These are phyloP conservation scores for Coemansia sp. DNA, from an alignment of 192 early-diverging fungal species.

Conservation along the genomic window DNA sequence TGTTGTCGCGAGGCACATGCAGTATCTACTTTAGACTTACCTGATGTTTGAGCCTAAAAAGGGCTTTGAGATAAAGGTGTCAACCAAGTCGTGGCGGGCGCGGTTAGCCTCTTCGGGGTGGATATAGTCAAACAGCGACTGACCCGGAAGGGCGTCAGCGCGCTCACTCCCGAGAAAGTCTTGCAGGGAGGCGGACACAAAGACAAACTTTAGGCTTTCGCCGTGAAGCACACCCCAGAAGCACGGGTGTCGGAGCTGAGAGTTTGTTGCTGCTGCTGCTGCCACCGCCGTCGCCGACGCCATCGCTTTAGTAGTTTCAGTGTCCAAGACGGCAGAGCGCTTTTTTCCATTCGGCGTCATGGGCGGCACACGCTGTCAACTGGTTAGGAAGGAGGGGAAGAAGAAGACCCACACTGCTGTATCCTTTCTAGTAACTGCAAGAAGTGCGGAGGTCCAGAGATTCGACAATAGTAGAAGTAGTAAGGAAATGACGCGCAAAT, in stretches of 20 bases:
- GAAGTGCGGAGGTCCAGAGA: conserved; percentile 4
- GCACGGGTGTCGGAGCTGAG: conserved; percentile 35
- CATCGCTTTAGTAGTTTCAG: conserved; percentile 13
- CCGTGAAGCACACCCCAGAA: conserved; percentile 56
- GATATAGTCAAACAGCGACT: conserved; percentile 56
- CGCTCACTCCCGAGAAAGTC: conserved; percentile 37
- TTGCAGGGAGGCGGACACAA: conserved; percentile 50
- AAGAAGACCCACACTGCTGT: conserved; percentile 2
- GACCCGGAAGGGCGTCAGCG: conserved; percentile 25
- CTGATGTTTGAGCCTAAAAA: conserved; percentile 52
- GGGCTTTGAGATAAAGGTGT: conserved; percentile 41
- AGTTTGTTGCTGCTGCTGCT: conserved; percentile 8
- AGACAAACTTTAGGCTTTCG: conserved; percentile 48
- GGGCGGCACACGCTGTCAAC: conserved; percentile 7
- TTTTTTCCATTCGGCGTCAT: conserved; percentile 53
- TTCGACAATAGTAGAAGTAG: not conserved
- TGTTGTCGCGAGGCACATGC: not conserved
- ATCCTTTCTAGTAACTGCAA: not conserved
- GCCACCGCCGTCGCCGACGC: not conserved
- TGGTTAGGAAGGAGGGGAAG: conserved; percentile 10
- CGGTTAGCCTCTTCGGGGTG: conserved; percentile 54
- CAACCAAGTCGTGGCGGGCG: conserved; percentile 52
- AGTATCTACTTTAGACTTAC: conserved; percentile 25
- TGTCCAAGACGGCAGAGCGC: conserved; percentile 37
- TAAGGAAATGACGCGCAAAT: not conserved